phyloP scores from a whole-genome alignment of 2,329 filamentous ascomycete genomes.

The Cladorrhinum sp. region DNA sequence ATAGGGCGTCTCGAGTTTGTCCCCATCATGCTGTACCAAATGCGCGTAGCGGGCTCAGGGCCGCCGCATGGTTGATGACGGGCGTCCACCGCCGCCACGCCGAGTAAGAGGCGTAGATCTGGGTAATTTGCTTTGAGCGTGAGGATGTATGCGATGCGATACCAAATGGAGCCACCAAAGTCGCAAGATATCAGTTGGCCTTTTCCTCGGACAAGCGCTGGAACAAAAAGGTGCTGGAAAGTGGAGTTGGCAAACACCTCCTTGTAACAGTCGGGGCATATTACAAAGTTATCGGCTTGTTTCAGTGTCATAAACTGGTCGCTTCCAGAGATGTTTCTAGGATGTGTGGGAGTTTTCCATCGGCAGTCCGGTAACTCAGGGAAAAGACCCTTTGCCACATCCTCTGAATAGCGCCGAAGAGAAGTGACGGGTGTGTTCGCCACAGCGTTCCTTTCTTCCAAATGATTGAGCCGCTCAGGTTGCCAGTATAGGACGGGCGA shows the following conservation, averaged over 20 bases:
- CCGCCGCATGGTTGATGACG: slow-evolving; percentile 58
- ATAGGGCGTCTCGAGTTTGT: slow-evolving; percentile 62
- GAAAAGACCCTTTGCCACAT: slow-evolving; percentile 42
- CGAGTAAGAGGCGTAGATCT: slow-evolving; percentile 66
- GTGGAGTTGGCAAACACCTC: slow-evolving; percentile 65
- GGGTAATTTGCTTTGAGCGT: slow-evolving; percentile 66
- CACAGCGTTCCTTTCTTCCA: slow-evolving; percentile 32
- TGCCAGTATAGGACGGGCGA: slow-evolving; percentile 40
- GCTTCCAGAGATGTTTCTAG: slow-evolving; percentile 47
- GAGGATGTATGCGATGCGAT: slow-evolving; percentile 78
- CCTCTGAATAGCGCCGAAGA: slow-evolving; percentile 55
- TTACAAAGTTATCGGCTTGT: slow-evolving; percentile 67
- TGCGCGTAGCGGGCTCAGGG: slow-evolving; percentile 51
- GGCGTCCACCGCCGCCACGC: slow-evolving; percentile 61
- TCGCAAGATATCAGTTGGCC: slow-evolving; percentile 66
- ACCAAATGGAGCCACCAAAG: slow-evolving; percentile 75
- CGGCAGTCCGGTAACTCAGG: slow-evolving; percentile 65
- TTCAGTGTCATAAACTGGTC: slow-evolving; percentile 80
- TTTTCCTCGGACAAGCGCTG: slow-evolving; percentile 54
- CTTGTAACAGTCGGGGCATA: slow-evolving; percentile 78
- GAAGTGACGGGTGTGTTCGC: slow-evolving; percentile 39
- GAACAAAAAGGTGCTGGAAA: slow-evolving; percentile 65
- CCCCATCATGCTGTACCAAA: slow-evolving; percentile 75
- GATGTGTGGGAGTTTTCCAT: slow-evolving; percentile 50
- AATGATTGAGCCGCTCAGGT: slow-evolving; percentile 44